Evolutionary conservation across 495 filamentous ascomycete species (phyloP).

Genomic region (Entonaema liquescens): DNA sequence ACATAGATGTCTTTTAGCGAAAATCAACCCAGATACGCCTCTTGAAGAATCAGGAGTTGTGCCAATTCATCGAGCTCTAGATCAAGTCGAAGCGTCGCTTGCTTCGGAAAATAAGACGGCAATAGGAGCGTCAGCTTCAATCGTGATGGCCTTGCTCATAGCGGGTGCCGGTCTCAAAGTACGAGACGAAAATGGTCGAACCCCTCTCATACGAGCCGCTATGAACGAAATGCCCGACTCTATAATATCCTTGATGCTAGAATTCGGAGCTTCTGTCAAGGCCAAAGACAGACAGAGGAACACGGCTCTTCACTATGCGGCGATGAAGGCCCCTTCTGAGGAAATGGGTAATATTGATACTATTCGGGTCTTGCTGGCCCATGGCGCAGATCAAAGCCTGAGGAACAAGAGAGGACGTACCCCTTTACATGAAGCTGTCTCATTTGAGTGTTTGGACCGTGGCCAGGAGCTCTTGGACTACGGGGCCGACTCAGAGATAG

Average conservation of each 20-base stretch:
- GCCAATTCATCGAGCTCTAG: slow-evolving; percentile 30
- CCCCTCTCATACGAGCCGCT: slow-evolving; percentile 44
- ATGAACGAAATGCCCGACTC: slow-evolving; percentile 38
- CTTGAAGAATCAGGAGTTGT: slow-evolving; percentile 15
- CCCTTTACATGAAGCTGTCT: slow-evolving; percentile 41
- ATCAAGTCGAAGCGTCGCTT: slow-evolving; percentile 22
- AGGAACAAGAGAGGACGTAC: slow-evolving; percentile 38
- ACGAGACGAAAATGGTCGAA: slow-evolving; percentile 44
- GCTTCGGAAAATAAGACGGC: slow-evolving; percentile 24
- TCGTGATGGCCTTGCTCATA: slow-evolving; percentile 46
- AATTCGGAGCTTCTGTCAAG: slow-evolving; percentile 35
- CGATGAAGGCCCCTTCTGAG: slow-evolving; percentile 33
- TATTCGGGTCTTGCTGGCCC: slow-evolving; percentile 36
- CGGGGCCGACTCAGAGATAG: slow-evolving; percentile 40
- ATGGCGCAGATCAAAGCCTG: slow-evolving; percentile 37
- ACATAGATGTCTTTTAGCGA: slow-evolving; percentile 31
- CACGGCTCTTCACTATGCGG: slow-evolving; percentile 45
- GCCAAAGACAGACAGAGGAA: slow-evolving; percentile 39
- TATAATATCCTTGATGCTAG: slow-evolving; percentile 41
- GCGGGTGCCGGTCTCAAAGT: slow-evolving; percentile 45
- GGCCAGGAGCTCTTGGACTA: slow-evolving; percentile 40
- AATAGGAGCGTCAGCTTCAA: slow-evolving; percentile 26
- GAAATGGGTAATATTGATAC: slow-evolving; percentile 36
- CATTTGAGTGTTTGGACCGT: slow-evolving; percentile 20
- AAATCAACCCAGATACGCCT: slow-evolving; percentile 20